Conservation (phyloP, 768 basidiomycete genomes). For the Lactifluus pinguis region DNA sequence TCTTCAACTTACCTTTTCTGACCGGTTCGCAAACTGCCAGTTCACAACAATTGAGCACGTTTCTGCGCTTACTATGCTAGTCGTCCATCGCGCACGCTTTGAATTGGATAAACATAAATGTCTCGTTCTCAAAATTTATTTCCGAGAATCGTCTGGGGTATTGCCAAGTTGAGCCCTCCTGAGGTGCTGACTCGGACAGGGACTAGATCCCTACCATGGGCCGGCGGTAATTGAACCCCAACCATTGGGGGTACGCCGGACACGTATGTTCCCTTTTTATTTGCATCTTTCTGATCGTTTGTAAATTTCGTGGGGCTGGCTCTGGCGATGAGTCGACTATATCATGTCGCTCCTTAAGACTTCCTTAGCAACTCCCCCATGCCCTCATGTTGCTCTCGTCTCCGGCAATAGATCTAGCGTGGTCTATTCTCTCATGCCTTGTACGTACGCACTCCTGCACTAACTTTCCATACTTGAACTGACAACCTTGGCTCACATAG, state of each 20-base stretch:
- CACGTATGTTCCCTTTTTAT: not conserved
- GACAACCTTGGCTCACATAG: constrained; percentile 26
- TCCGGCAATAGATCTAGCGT: constrained; percentile 51
- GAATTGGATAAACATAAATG: too few species aligned
- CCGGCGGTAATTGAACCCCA: not conserved
- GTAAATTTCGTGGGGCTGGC: not conserved
- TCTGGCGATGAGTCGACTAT: not conserved
- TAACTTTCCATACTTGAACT: not conserved
- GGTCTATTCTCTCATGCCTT: constrained; percentile 45
- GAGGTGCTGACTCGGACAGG: too few species aligned
- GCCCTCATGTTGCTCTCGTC: constrained; percentile 51
- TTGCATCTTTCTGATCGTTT: not conserved
- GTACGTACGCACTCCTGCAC: constrained; percentile 29
- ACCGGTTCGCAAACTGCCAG: too few species aligned
- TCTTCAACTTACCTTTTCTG: too few species aligned
- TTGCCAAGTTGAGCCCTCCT: too few species aligned
- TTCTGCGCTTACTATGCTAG: too few species aligned
- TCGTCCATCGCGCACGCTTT: too few species aligned
- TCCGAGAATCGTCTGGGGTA: too few species aligned
- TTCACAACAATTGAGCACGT: too few species aligned
- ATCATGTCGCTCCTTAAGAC: not conserved
- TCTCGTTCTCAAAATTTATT: too few species aligned
- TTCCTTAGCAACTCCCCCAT: not conserved
- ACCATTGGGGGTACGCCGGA: not conserved
- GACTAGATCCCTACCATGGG: too few species aligned